phyloP scores from a whole-genome alignment of 768 basidiomycete genomes.

The Suillus lakei region DNA sequence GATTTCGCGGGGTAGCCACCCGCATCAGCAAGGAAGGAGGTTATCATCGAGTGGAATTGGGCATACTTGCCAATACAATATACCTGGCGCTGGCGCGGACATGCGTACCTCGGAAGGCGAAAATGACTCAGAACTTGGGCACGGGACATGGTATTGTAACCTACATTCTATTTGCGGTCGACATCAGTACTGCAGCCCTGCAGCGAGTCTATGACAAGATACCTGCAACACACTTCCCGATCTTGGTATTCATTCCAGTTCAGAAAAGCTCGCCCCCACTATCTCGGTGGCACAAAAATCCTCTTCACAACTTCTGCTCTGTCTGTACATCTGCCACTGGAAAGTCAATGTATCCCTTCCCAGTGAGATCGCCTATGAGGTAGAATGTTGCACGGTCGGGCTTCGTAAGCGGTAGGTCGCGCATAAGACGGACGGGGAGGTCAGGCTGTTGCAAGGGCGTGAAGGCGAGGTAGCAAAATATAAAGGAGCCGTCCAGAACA shows the following conservation, averaged over 20 bases:
- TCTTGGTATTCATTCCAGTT: neutral
- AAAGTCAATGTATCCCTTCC: constrained; percentile 38
- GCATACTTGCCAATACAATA: no score
- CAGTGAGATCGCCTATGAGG: constrained; percentile 22
- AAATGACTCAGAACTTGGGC: no score
- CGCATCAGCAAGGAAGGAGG: no score
- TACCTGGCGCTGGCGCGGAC: no score
- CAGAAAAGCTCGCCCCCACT: neutral
- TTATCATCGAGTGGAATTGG: no score
- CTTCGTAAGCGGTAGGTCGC: constrained; percentile 29
- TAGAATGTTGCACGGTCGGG: constrained; percentile 37
- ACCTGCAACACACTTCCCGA: neutral
- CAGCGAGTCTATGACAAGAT: neutral
- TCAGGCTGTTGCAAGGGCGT: constrained; percentile 32
- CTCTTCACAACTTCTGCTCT: neutral
- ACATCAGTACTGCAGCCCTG: neutral
- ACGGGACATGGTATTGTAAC: no score
- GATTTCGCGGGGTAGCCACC: no score
- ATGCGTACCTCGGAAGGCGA: no score
- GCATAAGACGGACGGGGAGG: constrained; percentile 34
- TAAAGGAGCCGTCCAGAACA: no score
- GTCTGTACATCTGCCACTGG: constrained; percentile 22
- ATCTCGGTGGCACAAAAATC: neutral
- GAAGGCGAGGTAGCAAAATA: neutral
- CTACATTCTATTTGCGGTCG: no score